Base-by-base conservation (phyloP, 2,329 filamentous ascomycete species). In the Cercospora beticola region DNA sequence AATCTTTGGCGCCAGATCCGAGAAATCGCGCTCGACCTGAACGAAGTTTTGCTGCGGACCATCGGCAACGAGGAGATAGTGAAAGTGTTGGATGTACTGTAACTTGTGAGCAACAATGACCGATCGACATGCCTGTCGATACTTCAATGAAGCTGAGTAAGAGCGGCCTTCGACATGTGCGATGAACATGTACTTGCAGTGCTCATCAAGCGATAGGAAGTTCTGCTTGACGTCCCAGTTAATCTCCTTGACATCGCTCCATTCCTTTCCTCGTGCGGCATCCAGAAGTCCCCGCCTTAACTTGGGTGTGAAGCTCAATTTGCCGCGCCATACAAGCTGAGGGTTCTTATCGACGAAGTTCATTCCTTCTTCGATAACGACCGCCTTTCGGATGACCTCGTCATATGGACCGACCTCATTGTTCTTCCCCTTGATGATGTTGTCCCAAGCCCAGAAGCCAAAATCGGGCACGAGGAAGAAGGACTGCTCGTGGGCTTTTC, bases 391-490 rank as follows among this genome's bases (percentile, higher is more conserved):
- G 70, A 75, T 78, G 72, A 80, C 16, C 66, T 68, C 71, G 74
- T 78, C 21, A 69, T 77, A 72, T n/a, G 71, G 67, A 4, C 73
- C 71, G 30, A 73, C 67, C 62, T 73, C 66, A 58, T 74, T 73
- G 57, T 72, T 72, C 58, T 67, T 57, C 21, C 75, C 80, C 75
- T 83, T 85, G 79, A 84, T 84, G 64, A 82, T 83, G 57, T 85
- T 79, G 23, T 82, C 79, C 23, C 81, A 85, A 4, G 82, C 79
- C 82, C 83, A 86, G 75, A 83, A 85, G 30, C 82, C 83, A 68
- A 86, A 86, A 70, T 86, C 84, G 0, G 84, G 84, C 76, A 86
- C 83, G 18, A 86, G 76, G 83, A 84, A 86, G 14, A 79, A 74
- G 7, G 75, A 75, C 36, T 83, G 79, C n/a, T 79, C 40, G 71